phyloP scores from a whole-genome alignment of 2,329 filamentous ascomycete genomes.

The Blastomyces percursus region DNA sequence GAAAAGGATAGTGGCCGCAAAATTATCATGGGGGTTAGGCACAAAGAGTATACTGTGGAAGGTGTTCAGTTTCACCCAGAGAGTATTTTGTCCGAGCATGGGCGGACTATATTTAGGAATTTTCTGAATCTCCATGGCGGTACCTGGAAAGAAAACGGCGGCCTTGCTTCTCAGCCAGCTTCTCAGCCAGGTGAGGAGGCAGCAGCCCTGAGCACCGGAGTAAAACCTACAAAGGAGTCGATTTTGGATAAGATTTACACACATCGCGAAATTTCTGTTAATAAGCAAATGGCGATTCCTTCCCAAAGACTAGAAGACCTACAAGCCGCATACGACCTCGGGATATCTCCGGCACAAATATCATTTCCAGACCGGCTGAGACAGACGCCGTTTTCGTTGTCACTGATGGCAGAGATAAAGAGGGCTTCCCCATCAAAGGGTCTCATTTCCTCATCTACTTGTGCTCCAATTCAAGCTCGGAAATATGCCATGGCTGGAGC shows the following conservation, averaged over 20 bases:
- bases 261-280: constrained; percentile 63
- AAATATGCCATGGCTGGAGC: constrained; percentile 90
- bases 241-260: constrained; percentile 88
- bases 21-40: constrained; percentile 92
- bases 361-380: constrained; percentile 68
- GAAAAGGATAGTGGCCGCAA: constrained; percentile 62
- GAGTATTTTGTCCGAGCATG: constrained; percentile 85
- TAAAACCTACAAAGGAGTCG: constrained; percentile 49
- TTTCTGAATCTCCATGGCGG: constrained; percentile 81
- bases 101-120: constrained; percentile 81
- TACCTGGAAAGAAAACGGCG: constrained; percentile 75
- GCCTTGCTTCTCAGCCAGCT: constrained; percentile 18
- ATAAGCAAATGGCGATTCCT: constrained; percentile 70
- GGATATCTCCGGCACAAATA: constrained; percentile 72
- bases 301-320: constrained; percentile 75
- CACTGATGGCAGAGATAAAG: constrained; percentile 95
- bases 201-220: constrained; percentile 15
- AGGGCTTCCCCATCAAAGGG: constrained; percentile 94
- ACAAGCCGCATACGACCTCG: constrained; percentile 74
- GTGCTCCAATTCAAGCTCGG: constrained; percentile 77
- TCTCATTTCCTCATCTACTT: constrained; percentile 76
- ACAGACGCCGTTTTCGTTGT: constrained; percentile 75
- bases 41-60: constrained; percentile 84
- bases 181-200: constrained; percentile 17
- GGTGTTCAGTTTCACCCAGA: constrained; percentile 97